Conservation (phyloP, 2,329 filamentous ascomycete genomes). For the Saccharata proteae region DNA sequence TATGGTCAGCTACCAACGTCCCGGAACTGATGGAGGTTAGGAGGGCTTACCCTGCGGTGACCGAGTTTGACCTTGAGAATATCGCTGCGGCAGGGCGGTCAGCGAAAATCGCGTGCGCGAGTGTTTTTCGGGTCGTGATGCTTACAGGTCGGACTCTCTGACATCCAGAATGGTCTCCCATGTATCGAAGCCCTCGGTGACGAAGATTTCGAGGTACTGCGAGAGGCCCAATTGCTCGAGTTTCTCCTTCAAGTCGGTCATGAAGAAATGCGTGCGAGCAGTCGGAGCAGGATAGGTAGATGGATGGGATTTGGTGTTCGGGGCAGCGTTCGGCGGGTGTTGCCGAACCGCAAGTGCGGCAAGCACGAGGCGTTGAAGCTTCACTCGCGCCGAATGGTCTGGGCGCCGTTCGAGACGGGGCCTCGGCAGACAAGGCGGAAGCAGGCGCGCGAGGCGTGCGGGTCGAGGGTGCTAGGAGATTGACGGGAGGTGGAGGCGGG, state of each 20-base stretch:
- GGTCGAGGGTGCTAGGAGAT: too few species aligned
- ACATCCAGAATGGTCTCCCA: slow-evolving; percentile 79
- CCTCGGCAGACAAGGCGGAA: neutral
- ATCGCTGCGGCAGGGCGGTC: slow-evolving; percentile 38
- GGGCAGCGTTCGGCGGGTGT: slow-evolving; percentile 1
- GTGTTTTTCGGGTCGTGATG: slow-evolving; percentile 11
- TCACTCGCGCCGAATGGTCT: neutral
- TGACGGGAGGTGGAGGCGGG: too few species aligned
- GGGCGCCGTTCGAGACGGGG: neutral
- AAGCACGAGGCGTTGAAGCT: too few species aligned
- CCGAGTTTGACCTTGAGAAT: slow-evolving; percentile 66
- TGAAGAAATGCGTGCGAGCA: slow-evolving; percentile 30
- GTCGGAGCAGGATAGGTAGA: neutral
- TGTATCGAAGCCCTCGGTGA: slow-evolving; percentile 71
- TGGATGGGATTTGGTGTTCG: neutral
- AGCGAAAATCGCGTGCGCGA: slow-evolving; percentile 10
- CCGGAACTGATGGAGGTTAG: neutral
- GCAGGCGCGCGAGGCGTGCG: neutral
- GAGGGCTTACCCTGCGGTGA: slow-evolving; percentile 56
- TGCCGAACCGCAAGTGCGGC: slow-evolving; percentile 1
- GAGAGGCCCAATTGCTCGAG: slow-evolving; percentile 66
- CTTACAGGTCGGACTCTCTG: slow-evolving; percentile 70
- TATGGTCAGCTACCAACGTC: slow-evolving; percentile 2
- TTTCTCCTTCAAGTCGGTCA: slow-evolving; percentile 54
- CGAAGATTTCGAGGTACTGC: slow-evolving; percentile 62